These are phyloP conservation scores for Trametes sp. DNA, from an alignment of 1,284 basidiomycete genomes.

Conservation along the genomic window DNA sequence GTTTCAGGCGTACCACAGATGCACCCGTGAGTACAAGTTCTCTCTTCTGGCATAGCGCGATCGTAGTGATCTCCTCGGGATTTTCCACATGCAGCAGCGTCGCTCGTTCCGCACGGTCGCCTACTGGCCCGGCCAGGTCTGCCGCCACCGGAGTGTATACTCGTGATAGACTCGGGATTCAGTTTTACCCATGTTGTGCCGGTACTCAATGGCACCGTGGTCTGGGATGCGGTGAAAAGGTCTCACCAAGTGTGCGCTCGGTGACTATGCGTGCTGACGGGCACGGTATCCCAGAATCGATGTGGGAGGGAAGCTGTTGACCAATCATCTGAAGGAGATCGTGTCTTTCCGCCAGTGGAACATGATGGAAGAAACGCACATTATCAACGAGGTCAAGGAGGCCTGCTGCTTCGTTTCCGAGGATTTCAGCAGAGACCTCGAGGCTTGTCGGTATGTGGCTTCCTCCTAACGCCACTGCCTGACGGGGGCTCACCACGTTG, in stretches of 20 bases:
- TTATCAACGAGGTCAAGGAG: slow-evolving; percentile 93
- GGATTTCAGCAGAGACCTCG: slow-evolving; percentile 77
- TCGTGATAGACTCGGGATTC: slow-evolving; percentile 92
- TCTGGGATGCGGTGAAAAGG: slow-evolving; percentile 87
- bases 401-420: slow-evolving; percentile 87
- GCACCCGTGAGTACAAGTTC: slow-evolving; percentile 71
- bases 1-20: slow-evolving; percentile 83
- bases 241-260: slow-evolving; percentile 36
- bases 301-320: slow-evolving; percentile 92
- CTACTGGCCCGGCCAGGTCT: slow-evolving; percentile 59
- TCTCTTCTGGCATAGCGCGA: slow-evolving; percentile 27
- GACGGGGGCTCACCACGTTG: slow-evolving; percentile 14
- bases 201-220: slow-evolving; percentile 75
- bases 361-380: slow-evolving; percentile 95
- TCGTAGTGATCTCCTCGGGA: slow-evolving; percentile 23
- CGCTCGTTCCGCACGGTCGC: slow-evolving; percentile 75
- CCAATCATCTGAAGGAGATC: slow-evolving; percentile 93
- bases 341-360: slow-evolving; percentile 97
- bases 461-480: slow-evolving; percentile 20
- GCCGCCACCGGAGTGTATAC: slow-evolving; percentile 75
- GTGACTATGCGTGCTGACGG: not conserved
- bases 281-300: slow-evolving; percentile 70
- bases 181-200: slow-evolving; percentile 93
- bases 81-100: slow-evolving; percentile 64
- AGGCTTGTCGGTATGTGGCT: slow-evolving; percentile 75